Percentiles rank a stretch among this genome's conserved stretches.
phyloP scores from a whole-genome alignment of 2,329 filamentous ascomycete species.

The Fusarium protoensiforme region DNA sequence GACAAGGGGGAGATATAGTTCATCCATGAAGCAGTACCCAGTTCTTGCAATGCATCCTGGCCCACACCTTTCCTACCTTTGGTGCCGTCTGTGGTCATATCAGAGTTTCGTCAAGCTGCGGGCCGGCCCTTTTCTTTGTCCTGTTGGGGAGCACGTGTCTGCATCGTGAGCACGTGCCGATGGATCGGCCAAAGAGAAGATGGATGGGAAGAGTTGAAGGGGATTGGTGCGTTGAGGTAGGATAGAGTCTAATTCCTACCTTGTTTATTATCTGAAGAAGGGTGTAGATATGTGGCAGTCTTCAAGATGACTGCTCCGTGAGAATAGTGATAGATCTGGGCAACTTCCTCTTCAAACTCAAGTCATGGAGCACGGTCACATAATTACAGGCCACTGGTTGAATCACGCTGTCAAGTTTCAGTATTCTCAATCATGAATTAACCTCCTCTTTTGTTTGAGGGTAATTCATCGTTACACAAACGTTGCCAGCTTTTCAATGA shows the following conservation, averaged over 20 bases:
- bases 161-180: slow-evolving; percentile 10
- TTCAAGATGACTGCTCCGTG: not conserved
- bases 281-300: not conserved
- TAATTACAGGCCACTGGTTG: not conserved
- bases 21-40: not conserved
- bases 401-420: not conserved
- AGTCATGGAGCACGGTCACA: not conserved
- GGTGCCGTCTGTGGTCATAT: not conserved
- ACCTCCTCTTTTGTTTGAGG: not conserved
- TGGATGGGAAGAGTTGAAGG: not conserved
- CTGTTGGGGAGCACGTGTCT: not conserved
- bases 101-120: slow-evolving; percentile 33
- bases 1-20: not conserved
- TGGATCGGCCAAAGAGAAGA: not conserved
- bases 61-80: not conserved
- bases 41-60: not conserved
- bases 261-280: not conserved
- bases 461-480: not conserved
- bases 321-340: not conserved
- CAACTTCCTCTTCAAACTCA: not conserved
- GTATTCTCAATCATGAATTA: not conserved
- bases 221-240: not conserved
- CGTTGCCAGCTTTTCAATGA: not conserved
- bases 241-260: not conserved
- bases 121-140: slow-evolving; percentile 34